These are phyloP conservation scores for Raphidocelis subcapitata DNA, from an alignment of 139 green algal genomes.

Conservation along the genomic window DNA sequence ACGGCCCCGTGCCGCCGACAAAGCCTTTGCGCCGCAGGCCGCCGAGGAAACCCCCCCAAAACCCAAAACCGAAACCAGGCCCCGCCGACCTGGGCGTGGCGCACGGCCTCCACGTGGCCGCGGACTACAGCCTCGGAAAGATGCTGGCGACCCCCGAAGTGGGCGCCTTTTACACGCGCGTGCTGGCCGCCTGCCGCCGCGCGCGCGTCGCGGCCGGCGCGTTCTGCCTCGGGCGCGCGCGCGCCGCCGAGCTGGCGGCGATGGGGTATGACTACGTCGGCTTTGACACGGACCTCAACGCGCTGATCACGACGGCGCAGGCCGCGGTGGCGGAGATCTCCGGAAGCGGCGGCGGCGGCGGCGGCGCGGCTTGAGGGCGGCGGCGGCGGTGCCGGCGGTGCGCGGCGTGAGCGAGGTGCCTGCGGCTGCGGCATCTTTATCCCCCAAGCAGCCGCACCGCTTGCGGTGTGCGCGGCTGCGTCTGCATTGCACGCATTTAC, in stretches of 20 bases:
- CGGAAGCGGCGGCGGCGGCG: too few species aligned
- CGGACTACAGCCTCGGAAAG: constrained; percentile 8
- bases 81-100: constrained; percentile 25
- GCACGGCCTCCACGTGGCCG: constrained; percentile 8
- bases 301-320: not conserved
- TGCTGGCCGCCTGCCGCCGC: constrained; percentile 12
- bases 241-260: constrained; percentile 12
- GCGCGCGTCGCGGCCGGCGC: constrained; percentile 4
- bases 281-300: constrained; percentile 16
- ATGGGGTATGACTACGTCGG: constrained; percentile 16
- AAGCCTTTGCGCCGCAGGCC: too few species aligned
- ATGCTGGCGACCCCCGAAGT: constrained; percentile 19
- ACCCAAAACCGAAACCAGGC: constrained; percentile 4
- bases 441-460: too few species aligned
- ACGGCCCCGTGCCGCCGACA: too few species aligned
- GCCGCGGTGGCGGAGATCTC: too few species aligned
- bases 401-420: too few species aligned
- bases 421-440: too few species aligned
- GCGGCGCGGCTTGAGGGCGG: too few species aligned
- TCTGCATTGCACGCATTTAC: too few species aligned
- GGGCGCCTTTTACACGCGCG: constrained; percentile 4
- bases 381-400: too few species aligned
- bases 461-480: too few species aligned
- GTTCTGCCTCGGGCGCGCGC: constrained; percentile 19
- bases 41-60: too few species aligned